Percentiles rank a stretch among this genome's conserved stretches.
phyloP scores from a whole-genome alignment of 805 yeast genomes.

The Lipomyces starkeyi region DNA sequence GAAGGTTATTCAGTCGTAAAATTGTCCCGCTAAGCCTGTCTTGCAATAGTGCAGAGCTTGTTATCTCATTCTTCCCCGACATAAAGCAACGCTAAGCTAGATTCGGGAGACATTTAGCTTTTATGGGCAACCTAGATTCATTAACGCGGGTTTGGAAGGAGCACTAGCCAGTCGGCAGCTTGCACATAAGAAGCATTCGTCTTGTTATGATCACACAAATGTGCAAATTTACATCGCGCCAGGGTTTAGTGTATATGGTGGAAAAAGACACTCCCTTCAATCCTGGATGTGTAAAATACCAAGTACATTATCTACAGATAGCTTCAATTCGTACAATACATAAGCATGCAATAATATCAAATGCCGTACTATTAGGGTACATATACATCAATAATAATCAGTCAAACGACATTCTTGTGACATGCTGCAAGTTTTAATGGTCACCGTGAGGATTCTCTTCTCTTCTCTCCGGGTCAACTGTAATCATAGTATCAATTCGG shows the following conservation, averaged over 20 bases:
- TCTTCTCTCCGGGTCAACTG: slow-evolving; percentile 88
- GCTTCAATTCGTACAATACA: neutral
- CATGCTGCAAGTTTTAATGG: slow-evolving; percentile 12
- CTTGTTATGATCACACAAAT: too few relatives aligned
- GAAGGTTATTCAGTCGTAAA: slow-evolving; percentile 17
- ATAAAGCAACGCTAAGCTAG: neutral
- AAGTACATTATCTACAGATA: neutral
- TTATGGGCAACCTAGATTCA: neutral
- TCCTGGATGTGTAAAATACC: too few relatives aligned
- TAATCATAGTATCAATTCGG: slow-evolving; percentile 97
- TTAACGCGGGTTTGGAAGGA: neutral
- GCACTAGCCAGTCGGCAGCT: too few relatives aligned
- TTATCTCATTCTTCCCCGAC: neutral
- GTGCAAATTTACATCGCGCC: too few relatives aligned
- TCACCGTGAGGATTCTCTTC: slow-evolving; percentile 72
- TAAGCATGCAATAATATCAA: neutral
- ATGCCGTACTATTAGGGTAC: neutral
- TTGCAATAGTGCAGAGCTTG: neutral
- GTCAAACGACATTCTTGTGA: neutral
- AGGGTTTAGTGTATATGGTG: too few relatives aligned
- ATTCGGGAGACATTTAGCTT: neutral
- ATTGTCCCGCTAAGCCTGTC: neutral
- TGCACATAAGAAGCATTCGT: too few relatives aligned
- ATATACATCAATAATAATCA: slow-evolving; percentile 9
- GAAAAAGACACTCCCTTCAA: too few relatives aligned